Conservation (phyloP, 2,329 filamentous ascomycete genomes). For the Diaporthe citriasiana region DNA sequence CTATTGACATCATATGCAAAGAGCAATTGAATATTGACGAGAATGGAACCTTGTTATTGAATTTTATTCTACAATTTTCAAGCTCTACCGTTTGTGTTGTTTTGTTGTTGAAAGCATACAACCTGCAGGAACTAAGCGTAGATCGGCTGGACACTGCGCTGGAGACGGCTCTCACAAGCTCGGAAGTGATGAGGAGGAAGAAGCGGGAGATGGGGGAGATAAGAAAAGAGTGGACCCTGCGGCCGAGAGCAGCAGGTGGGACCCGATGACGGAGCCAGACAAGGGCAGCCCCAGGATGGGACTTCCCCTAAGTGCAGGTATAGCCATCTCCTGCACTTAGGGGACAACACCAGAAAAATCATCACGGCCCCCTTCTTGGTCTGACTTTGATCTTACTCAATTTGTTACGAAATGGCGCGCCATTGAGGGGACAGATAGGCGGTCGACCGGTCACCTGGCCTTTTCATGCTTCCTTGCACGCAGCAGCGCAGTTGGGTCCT, state of each 20-base stretch:
- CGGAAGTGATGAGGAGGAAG: background rate
- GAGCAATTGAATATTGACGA: too few species aligned
- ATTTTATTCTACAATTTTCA: too few species aligned
- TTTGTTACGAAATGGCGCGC: slow-evolving; percentile 34
- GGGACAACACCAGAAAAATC: slow-evolving; percentile 39
- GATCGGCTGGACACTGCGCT: too few species aligned
- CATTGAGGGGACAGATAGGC: slow-evolving; percentile 24
- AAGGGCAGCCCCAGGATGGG: slow-evolving; percentile 22
- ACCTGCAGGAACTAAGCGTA: background rate
- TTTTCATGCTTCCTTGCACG: too few species aligned
- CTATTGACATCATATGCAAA: background rate
- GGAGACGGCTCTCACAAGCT: too few species aligned
- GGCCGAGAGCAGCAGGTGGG: slow-evolving; percentile 33
- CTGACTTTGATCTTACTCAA: slow-evolving; percentile 35
- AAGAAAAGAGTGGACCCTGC: background rate
- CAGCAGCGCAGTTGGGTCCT: too few species aligned
- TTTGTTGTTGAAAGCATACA: background rate
- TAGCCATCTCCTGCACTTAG: slow-evolving; percentile 38
- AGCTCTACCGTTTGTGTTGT: background rate
- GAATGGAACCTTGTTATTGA: too few species aligned
- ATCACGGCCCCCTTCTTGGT: slow-evolving; percentile 35
- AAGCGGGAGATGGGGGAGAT: background rate
- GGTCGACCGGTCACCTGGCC: slow-evolving; percentile 21
- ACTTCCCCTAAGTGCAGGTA: slow-evolving; percentile 38
- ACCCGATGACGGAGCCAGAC: slow-evolving; percentile 29